phyloP scores from a whole-genome alignment of 495 filamentous ascomycete species.

The Hypoxylon fuscum region DNA sequence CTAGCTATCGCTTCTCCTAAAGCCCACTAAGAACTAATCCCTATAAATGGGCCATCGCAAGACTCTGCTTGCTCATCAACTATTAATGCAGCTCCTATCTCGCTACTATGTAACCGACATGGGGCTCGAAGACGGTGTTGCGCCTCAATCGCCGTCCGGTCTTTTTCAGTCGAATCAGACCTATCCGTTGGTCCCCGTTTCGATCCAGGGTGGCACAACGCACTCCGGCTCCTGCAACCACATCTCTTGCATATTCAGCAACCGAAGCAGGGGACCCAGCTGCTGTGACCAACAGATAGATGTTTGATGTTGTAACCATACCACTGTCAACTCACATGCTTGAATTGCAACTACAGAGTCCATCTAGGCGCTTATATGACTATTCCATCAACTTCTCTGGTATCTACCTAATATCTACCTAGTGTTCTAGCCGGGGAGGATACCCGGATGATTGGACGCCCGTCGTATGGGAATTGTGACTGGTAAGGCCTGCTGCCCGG shows the following conservation, averaged over 20 bases:
- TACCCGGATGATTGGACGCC: slow-evolving; percentile 38
- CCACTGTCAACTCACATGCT: slow-evolving; percentile 33
- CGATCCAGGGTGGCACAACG: slow-evolving; percentile 40
- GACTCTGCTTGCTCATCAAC: not conserved
- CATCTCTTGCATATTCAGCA: slow-evolving; percentile 40
- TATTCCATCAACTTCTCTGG: slow-evolving; percentile 9
- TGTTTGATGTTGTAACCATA: slow-evolving; percentile 40
- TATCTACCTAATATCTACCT: slow-evolving; percentile 5
- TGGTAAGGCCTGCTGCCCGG: slow-evolving; percentile 17
- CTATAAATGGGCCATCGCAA: not conserved
- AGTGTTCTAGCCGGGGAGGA: slow-evolving; percentile 30
- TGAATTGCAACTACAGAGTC: slow-evolving; percentile 2
- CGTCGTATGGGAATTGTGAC: slow-evolving; percentile 23
- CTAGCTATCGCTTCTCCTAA: not conserved
- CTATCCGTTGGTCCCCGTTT: slow-evolving; percentile 31
- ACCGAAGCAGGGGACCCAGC: slow-evolving; percentile 36
- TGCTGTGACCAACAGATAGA: slow-evolving; percentile 39
- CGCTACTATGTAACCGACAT: slow-evolving; percentile 26
- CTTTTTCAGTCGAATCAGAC: slow-evolving; percentile 33
- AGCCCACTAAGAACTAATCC: slow-evolving; percentile 10
- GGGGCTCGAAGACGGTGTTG: slow-evolving; percentile 37
- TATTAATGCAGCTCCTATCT: slow-evolving; percentile 17
- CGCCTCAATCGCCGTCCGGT: slow-evolving; percentile 33
- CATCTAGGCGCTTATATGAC: slow-evolving; percentile 17
- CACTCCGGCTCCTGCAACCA: slow-evolving; percentile 41